Base-by-base conservation (phyloP, 1,139 yeast genomes). In the Petasospora rhodanensis region DNA sequence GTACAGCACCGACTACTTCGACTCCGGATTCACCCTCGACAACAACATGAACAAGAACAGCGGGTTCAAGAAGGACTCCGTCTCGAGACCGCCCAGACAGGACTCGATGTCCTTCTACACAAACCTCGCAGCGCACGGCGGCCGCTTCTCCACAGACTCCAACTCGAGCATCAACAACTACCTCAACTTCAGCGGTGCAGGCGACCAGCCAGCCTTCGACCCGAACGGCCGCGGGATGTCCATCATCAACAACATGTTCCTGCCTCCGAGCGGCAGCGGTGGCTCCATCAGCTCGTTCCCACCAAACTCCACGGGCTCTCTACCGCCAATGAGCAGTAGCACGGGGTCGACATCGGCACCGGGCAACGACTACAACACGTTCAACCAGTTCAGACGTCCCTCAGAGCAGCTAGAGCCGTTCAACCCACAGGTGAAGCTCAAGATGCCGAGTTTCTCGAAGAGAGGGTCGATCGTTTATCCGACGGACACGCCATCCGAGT, bases 341-440 rank as follows among this genome's bases (percentile, higher is more conserved):
- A 6, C 29, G n/a, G 19, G 20, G 7, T 15, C 27, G 20, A n/a
- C 28, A 9, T 26, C 25, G 18, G 20, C 23, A 12, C 42, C 51
- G 18, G 18, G 44, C 5, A 35, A 29, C 13, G 51, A 44, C 13
- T 49, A 35, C 28, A 32, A 31, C 16, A 24, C 42, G 2, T 48
- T 35, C 12, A 35, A 38, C 4, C 46, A 43, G 22, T 29, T 40
- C 14, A 53, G 71, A 38, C 52, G 70, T 31, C 68, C 65, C 14
- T 62, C 70, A 31, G 72, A 66, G 42, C 71, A 64, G 31, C 37
- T 66, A 28, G 72, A 67, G 32, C 68, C 71, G 3, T 68, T 66
- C 40, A 54, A 62, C 32, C 59, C 68, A 3, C 50, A 51, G 1
- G 31, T 43, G 6, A 47, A 56, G 32, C 46, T 57, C 30, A 58